These are phyloP conservation scores for Cyclanthera cordifolia DNA, from an alignment of 306 rosid species.

Conservation along the genomic window DNA sequence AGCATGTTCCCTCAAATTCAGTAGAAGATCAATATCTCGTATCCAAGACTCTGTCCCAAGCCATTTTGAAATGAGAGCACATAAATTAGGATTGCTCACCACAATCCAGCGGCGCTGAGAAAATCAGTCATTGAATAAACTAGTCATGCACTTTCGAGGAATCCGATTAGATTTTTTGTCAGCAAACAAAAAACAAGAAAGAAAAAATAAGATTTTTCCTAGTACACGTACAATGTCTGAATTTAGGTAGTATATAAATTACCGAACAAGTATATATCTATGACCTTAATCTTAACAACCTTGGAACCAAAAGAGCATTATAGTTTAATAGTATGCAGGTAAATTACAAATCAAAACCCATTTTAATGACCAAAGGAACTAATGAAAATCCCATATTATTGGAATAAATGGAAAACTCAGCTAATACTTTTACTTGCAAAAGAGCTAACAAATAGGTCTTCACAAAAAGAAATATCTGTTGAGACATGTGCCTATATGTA, in stretches of 20 bases:
- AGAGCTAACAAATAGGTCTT: neutral
- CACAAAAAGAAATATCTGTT: neutral
- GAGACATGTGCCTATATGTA: neutral
- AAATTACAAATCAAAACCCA: neutral
- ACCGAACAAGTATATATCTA: neutral
- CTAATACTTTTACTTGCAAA: neutral
- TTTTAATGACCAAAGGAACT: neutral
- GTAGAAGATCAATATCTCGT: conserved; percentile 49
- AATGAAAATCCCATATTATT: neutral
- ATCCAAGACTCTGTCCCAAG: conserved; percentile 72
- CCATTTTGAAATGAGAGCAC: conserved; percentile 60
- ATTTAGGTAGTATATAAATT: neutral
- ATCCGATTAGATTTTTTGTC: neutral
- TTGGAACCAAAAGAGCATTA: neutral
- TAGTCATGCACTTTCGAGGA: conserved; percentile 5
- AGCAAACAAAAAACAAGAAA: neutral
- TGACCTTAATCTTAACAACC: neutral
- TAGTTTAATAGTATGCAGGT: neutral
- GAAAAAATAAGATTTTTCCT: neutral
- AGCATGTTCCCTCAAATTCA: conserved; percentile 44
- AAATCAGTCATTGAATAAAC: conserved; percentile 7
- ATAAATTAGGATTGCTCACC: conserved; percentile 62
- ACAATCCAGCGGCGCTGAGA: conserved; percentile 74
- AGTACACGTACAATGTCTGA: neutral
- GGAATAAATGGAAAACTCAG: neutral